phyloP scores from a whole-genome alignment of 805 yeast genomes.

The Naumovozyma baii region DNA sequence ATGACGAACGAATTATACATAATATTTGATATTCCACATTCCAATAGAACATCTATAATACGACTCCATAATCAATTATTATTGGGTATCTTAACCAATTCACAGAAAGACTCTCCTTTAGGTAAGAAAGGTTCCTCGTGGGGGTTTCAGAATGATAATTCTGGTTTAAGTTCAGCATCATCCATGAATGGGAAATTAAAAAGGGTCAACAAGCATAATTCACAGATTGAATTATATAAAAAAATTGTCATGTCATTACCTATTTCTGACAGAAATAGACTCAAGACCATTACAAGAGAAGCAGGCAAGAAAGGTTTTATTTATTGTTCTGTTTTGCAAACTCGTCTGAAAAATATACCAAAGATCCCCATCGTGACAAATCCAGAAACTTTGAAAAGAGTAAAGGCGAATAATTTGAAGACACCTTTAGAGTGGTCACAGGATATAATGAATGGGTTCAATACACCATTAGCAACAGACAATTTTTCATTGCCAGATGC shows the following conservation, averaged over 20 bases:
- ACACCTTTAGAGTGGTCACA: conserved; percentile 76
- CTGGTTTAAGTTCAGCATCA: conserved; percentile 31
- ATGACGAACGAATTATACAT: conserved; percentile 49
- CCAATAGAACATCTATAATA: conserved; percentile 13
- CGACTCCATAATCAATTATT: conserved; percentile 71
- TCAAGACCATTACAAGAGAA: conserved; percentile 74
- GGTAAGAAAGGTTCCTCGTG: conserved; percentile 55
- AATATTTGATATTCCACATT: conserved; percentile 30
- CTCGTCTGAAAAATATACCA: conserved; percentile 54
- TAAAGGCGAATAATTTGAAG: conserved; percentile 25
- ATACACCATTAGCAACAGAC: conserved; percentile 71
- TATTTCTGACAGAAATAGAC: conserved; percentile 71
- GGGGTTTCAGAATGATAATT: conserved; percentile 37
- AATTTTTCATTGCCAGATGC: conserved; percentile 74
- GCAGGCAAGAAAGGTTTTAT: conserved; percentile 69
- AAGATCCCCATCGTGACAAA: conserved; percentile 62
- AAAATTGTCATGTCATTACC: conserved; percentile 82
- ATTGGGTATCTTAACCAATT: conserved; percentile 73
- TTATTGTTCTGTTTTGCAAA: conserved; percentile 57
- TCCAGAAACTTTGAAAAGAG: conserved; percentile 26
- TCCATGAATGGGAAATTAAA: conserved; percentile 38
- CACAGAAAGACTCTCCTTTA: conserved; percentile 66
- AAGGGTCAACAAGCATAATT: conserved; percentile 37
- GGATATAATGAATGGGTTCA: conserved; percentile 78
- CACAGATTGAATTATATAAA: conserved; percentile 74